phyloP scores from a whole-genome alignment of 352 stramenopile species.

The Phytopythium cucurbitacearum region DNA sequence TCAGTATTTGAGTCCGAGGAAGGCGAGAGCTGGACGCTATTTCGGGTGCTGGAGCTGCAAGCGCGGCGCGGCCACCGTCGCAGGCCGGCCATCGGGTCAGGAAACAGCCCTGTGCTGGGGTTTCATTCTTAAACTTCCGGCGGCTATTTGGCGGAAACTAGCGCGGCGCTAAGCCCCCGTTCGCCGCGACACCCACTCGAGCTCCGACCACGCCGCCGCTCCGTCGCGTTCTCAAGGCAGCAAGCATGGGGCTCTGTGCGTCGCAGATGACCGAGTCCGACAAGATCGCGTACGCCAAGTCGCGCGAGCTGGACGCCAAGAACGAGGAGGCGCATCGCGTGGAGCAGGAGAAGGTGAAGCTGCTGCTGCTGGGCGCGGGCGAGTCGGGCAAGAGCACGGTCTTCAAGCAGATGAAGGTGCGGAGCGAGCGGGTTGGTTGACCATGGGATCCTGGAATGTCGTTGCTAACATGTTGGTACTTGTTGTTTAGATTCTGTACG shows the following conservation, averaged over 20 bases:
- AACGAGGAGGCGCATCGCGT: slow-evolving; percentile 75
- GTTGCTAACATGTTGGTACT: slow-evolving; percentile 5
- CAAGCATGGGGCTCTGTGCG: slow-evolving; percentile 63
- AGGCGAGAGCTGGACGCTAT: slow-evolving; percentile 1
- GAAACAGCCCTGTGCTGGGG: slow-evolving; percentile 20
- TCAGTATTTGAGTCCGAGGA: slow-evolving; percentile 25
- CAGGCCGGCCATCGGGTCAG: not conserved
- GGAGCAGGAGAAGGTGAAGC: slow-evolving; percentile 93
- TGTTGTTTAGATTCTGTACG: slow-evolving; percentile 77
- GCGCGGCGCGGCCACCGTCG: no score
- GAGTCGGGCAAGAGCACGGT: slow-evolving; percentile 96
- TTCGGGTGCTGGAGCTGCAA: not conserved
- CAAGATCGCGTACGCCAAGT: slow-evolving; percentile 63
- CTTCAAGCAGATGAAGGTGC: slow-evolving; percentile 91
- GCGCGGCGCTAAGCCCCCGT: slow-evolving; percentile 10
- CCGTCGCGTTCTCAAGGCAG: slow-evolving; percentile 3
- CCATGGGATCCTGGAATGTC: not conserved
- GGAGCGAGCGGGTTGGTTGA: slow-evolving; percentile 1
- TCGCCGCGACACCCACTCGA: not conserved
- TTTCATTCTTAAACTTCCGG: slow-evolving; percentile 74
- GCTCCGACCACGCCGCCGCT: not conserved
- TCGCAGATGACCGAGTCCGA: slow-evolving; percentile 58
- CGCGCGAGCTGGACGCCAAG: slow-evolving; percentile 69
- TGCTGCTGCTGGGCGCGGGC: slow-evolving; percentile 91
- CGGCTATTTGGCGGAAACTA: slow-evolving; percentile 36